phyloP scores from a whole-genome alignment of 352 stramenopile genomes.

The Pythium aquatile region DNA sequence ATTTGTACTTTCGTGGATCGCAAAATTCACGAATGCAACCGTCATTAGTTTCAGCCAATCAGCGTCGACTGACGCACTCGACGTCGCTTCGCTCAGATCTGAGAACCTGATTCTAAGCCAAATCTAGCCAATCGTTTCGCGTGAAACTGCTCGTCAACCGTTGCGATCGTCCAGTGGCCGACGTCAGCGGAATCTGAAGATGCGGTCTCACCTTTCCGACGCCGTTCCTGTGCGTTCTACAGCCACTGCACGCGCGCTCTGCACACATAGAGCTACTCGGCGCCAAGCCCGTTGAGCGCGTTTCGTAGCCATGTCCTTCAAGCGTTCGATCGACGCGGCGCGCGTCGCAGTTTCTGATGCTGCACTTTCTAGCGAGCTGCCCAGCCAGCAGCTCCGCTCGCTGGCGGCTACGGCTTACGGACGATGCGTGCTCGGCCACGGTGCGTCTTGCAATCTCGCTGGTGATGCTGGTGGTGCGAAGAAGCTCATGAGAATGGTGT shows the following conservation, averaged over 20 bases:
- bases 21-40: neutral
- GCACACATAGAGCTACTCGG: neutral
- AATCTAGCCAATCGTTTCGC: constrained; percentile 22
- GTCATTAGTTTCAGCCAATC: constrained; percentile 10
- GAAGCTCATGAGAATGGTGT: neutral
- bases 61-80: constrained; percentile 18
- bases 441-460: constrained; percentile 26
- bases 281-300: neutral
- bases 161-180: constrained; percentile 15
- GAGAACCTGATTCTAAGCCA: constrained; percentile 3
- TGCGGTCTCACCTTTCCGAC: neutral
- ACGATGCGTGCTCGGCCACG: constrained; percentile 72
- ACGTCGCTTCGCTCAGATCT: constrained; percentile 23
- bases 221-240: constrained; percentile 8
- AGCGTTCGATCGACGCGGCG: constrained; percentile 22
- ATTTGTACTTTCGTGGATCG: neutral
- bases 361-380: neutral
- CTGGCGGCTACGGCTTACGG: constrained; percentile 48
- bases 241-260: neutral
- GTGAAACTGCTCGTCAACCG: constrained; percentile 24
- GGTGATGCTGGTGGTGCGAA: neutral
- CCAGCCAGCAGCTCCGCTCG: constrained; percentile 20
- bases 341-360: constrained; percentile 7
- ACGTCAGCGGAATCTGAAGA: constrained; percentile 13
- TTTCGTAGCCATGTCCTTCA: constrained; percentile 12